These are phyloP conservation scores for Saccharomycopsis crataegensis DNA, from an alignment of 1,139 yeast genomes.

Conservation along the genomic window DNA sequence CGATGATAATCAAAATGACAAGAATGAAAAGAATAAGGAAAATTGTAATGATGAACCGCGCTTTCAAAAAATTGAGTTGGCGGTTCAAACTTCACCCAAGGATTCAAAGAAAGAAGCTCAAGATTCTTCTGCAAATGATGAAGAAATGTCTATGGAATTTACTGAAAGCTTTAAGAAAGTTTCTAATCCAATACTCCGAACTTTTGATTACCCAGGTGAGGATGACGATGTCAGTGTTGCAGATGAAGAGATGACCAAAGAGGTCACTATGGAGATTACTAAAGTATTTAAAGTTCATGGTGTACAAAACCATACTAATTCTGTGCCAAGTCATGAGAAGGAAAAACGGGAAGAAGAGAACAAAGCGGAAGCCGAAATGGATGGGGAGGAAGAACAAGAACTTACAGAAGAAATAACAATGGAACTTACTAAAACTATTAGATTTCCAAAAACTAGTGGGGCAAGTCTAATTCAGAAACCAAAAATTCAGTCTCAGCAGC, in stretches of 20 bases:
- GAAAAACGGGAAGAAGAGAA: constrained; percentile 6
- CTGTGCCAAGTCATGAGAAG: background rate
- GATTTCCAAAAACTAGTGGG: too few relatives aligned
- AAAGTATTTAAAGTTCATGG: background rate
- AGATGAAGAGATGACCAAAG: constrained; percentile 22
- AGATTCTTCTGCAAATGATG: background rate
- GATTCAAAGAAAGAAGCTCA: background rate
- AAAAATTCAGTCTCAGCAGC: too few relatives aligned
- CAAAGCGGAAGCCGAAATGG: background rate
- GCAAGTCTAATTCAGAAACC: too few relatives aligned
- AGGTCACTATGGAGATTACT: constrained; percentile 18
- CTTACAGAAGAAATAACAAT: constrained; percentile 2
- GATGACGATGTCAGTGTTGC: constrained; percentile 21
- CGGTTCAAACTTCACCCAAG: background rate
- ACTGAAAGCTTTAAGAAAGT: constrained; percentile 6
- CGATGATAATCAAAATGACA: too few relatives aligned
- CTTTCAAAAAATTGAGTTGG: too few relatives aligned
- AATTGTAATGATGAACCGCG: background rate
- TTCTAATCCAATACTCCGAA: background rate
- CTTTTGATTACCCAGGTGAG: background rate
- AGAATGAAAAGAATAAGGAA: background rate
- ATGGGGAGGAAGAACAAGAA: background rate
- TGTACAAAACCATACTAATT: background rate
- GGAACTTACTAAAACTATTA: constrained; percentile 8
- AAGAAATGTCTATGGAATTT: constrained; percentile 16